Evolutionary conservation across 805 yeast genomes (phyloP), one percentile per base, ranked within the genome.

Genomic region (Sungouiozyma intestinalis): DNA sequence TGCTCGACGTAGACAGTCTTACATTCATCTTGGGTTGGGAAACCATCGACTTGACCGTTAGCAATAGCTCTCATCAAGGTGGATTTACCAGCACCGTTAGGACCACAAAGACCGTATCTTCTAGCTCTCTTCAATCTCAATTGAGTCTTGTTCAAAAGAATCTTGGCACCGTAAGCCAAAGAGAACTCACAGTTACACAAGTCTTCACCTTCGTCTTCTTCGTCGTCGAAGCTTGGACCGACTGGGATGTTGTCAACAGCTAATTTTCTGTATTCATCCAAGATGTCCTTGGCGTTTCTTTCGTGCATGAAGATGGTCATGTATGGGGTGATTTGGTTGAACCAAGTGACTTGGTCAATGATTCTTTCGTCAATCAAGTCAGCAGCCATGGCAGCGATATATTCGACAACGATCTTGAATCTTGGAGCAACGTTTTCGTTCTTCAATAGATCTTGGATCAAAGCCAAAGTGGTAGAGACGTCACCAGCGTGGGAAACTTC

Each of bases 151-250:
- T 92, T 92, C 73, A 92, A 86, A 76, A 92, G 79, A 79, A 92
- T 92, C 85, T 92, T 92, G 65, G 98, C 98, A 90, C 98, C 99
- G 73, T 92, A 92, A 71, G 99, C 99, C 65, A 92, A 79, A 48
- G 98, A 92, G 88, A 92, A 92, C 81, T 92, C 98, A 84, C 97
- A 90, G 95, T 92, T 92, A 82, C 98, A 92, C 66, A 92, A 79
- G 68, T 92, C 97, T 77, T 92, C 97, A 76, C 97, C 98, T 67
- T 92, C 97, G 66, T 87, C 97, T 66, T 82, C 92, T 71, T 83
- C 90, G 64, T 88, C 97, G 73, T 90, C 97, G 72, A 87, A 87
- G 64, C 79, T 71, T 65, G 96, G 94, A 63, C 94, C 92, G 62
- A 78, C 82, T 65, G 98, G 98, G 62, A 92, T 90, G 88, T 92